Evolutionary conservation across 441 rosid genomes (phyloP).

Genomic region (Aleurites moluccanus): DNA sequence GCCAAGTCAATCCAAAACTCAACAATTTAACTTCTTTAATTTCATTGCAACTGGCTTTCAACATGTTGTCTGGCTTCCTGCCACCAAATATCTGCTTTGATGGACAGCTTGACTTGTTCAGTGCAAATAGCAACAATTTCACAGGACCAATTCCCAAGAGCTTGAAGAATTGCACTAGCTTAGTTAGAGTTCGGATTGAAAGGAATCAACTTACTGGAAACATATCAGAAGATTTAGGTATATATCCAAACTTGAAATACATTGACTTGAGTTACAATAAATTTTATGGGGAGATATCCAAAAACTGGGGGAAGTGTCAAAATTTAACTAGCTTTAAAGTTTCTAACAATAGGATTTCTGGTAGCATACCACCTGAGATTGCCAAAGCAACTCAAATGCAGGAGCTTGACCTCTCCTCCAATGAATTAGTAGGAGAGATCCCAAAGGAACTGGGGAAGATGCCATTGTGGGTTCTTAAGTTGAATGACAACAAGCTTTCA

Average conservation of each 20-base stretch:
- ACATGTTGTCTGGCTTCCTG: constrained; percentile 29
- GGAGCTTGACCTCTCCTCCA: not conserved
- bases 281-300: constrained; percentile 4
- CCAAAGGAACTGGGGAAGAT: not conserved
- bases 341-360: constrained; percentile 1
- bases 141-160: not conserved
- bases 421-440: not conserved
- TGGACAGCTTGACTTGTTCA: not conserved
- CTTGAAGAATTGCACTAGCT: constrained; percentile 11
- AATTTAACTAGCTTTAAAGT: not conserved
- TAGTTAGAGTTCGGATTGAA: not conserved
- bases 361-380: not conserved
- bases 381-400: not conserved
- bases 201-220: constrained; percentile 25
- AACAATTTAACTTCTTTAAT: constrained; percentile 14
- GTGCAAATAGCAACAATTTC: not conserved
- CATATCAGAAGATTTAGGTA: constrained; percentile 42
- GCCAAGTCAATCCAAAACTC: constrained; percentile 37
- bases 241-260: constrained; percentile 3
- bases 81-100: not conserved
- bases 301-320: constrained; percentile 6
- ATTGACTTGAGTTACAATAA: constrained; percentile 6
- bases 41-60: constrained; percentile 26
- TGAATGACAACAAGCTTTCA: not conserved
- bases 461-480: not conserved